Evolutionary conservation across 1,284 basidiomycete species (phyloP).

Genomic region (Kalmanozyma brasiliensis): DNA sequence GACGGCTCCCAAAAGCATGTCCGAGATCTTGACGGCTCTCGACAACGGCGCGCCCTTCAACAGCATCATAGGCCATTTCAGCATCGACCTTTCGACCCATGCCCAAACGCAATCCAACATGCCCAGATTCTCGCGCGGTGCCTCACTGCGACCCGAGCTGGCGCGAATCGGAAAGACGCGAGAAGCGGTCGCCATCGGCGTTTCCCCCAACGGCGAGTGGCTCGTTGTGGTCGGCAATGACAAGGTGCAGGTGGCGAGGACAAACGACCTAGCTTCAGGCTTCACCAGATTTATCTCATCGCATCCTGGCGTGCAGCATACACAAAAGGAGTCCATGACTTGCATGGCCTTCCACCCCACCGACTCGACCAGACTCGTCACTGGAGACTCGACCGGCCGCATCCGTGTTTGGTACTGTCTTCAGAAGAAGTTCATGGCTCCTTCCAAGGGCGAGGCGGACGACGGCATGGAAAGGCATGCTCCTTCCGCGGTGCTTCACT

Average conservation of each 20-base stretch:
- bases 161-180: conserved; percentile 72
- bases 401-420: conserved; percentile 94
- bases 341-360: conserved; percentile 87
- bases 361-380: conserved; percentile 88
- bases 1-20: conserved; percentile 24
- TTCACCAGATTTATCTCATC: conserved; percentile 82
- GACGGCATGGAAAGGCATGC: conserved; percentile 64
- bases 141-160: conserved; percentile 66
- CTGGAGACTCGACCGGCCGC: conserved; percentile 85
- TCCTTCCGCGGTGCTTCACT: conserved; percentile 88
- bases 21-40: conserved; percentile 31
- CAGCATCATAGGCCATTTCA: conserved; percentile 51
- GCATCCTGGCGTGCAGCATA: conserved; percentile 29
- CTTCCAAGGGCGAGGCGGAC: conserved; percentile 45
- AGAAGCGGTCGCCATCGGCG: conserved; percentile 70
- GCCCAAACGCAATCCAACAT: conserved; percentile 9
- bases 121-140: conserved; percentile 38
- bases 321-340: conserved; percentile 72
- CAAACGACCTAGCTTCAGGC: conserved; percentile 52
- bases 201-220: conserved; percentile 83
- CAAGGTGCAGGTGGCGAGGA: conserved; percentile 78
- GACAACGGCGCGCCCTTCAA: conserved; percentile 44
- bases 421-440: conserved; percentile 43
- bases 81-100: conserved; percentile 25
- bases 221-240: conserved; percentile 82